These are phyloP conservation scores for Neopestalotiopsis sp. DNA, from an alignment of 2,329 filamentous ascomycete genomes.

Conservation along the genomic window DNA sequence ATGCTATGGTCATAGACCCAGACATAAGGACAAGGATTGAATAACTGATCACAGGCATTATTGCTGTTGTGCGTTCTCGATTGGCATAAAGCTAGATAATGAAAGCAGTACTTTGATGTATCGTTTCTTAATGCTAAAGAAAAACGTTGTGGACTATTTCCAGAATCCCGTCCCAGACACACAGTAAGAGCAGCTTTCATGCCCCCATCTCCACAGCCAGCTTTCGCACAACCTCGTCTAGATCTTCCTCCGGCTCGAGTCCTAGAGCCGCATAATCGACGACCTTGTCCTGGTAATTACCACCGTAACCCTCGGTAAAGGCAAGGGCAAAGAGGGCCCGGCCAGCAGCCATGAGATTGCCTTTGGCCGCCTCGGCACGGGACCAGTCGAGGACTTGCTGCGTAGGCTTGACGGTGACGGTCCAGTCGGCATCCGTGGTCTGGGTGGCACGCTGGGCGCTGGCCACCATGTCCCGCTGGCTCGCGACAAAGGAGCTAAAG, in stretches of 20 bases:
- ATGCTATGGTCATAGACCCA: too few relatives aligned
- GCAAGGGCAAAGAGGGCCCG: conserved; percentile 32
- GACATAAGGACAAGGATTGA: background rate
- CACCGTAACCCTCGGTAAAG: conserved; percentile 37
- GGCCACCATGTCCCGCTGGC: conserved; percentile 39
- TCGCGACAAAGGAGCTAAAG: conserved; percentile 40
- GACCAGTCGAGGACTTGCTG: conserved; percentile 24
- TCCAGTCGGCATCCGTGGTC: conserved; percentile 35
- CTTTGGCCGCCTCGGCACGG: conserved; percentile 20
- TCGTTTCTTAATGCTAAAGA: too few relatives aligned
- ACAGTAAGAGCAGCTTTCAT: background rate
- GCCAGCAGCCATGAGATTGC: conserved; percentile 22
- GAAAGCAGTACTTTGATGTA: too few relatives aligned
- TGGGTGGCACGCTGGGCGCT: conserved; percentile 39
- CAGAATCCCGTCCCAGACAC: too few relatives aligned
- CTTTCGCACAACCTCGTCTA: conserved; percentile 5
- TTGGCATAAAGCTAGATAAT: too few relatives aligned
- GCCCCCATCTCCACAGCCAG: conserved; percentile 5
- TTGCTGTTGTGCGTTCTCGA: too few relatives aligned
- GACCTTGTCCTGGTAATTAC: conserved; percentile 37
- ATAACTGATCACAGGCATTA: background rate
- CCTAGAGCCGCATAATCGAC: conserved; percentile 31
- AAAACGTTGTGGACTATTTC: too few relatives aligned
- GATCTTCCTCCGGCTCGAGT: conserved; percentile 22
- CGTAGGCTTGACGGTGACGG: conserved; percentile 25